phyloP scores from a whole-genome alignment of 257 asterid species.

The Henckelia pumila region DNA sequence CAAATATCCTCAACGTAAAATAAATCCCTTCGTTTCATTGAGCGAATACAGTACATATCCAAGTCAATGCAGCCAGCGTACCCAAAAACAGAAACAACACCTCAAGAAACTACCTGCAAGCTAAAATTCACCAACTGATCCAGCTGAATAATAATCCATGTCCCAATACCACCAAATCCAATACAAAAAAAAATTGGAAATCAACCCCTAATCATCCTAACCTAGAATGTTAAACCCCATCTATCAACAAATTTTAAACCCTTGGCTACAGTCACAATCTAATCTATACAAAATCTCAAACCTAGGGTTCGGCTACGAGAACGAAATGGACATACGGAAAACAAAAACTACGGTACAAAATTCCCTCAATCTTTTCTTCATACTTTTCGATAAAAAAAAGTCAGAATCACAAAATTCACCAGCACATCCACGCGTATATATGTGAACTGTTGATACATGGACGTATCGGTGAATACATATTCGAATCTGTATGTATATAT shows the following conservation, averaged over 20 bases:
- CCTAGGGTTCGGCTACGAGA: conserved; percentile 36
- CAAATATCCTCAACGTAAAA: conserved; percentile 10
- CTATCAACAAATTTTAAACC: conserved; percentile 26
- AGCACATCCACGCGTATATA: neutral
- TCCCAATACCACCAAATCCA: conserved; percentile 28
- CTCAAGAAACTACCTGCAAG: conserved; percentile 12
- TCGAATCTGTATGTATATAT: neutral
- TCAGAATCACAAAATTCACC: neutral
- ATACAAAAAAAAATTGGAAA: conserved; percentile 10
- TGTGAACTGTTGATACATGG: neutral
- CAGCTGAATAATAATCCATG: conserved; percentile 36
- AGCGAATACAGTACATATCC: conserved; percentile 32
- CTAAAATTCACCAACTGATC: conserved; percentile 37
- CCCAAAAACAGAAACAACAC: neutral
- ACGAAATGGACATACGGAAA: conserved; percentile 32
- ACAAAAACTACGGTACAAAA: conserved; percentile 31
- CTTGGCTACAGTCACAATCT: conserved; percentile 30
- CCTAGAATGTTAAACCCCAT: conserved; percentile 30
- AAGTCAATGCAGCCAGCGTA: conserved; percentile 28
- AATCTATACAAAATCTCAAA: conserved; percentile 29
- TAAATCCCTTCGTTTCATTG: conserved; percentile 15
- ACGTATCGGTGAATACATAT: neutral
- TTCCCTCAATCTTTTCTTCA: conserved; percentile 28
- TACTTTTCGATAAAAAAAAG: conserved; percentile 30
- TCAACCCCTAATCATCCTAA: conserved; percentile 32